These are phyloP conservation scores for Austroboletus festivus DNA, from an alignment of 768 basidiomycete species.

Conservation along the genomic window DNA sequence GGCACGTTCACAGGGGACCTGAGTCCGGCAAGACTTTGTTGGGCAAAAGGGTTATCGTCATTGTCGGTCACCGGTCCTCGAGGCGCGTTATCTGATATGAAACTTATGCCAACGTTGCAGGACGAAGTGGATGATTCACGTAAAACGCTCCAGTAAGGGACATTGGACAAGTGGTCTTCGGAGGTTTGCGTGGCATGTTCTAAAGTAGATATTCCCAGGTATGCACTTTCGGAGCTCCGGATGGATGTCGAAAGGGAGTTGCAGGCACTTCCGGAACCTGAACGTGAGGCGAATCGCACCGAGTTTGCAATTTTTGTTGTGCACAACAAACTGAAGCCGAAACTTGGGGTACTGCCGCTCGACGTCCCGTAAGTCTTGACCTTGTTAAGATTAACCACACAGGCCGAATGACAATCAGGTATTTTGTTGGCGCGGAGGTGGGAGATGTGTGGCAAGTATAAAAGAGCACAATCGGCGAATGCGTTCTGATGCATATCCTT, in stretches of 20 bases:
- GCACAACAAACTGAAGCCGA: conserved; percentile 89
- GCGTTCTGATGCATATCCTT: conserved; percentile 14
- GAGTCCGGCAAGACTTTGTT: conserved; percentile 67
- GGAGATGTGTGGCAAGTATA: conserved; percentile 63
- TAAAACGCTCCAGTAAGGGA: conserved; percentile 80
- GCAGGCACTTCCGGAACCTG: conserved; percentile 59
- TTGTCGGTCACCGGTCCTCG: conserved; percentile 48
- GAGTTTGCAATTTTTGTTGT: conserved; percentile 93
- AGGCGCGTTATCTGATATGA: conserved; percentile 13
- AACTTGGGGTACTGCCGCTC: conserved; percentile 70
- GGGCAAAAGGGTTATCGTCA: conserved; percentile 78
- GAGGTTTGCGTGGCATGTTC: conserved; percentile 1
- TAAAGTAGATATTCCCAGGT: conserved; percentile 46
- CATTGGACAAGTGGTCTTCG: not conserved
- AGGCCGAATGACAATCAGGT: conserved; percentile 38
- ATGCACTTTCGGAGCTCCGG: conserved; percentile 84
- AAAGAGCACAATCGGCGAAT: not conserved
- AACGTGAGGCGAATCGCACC: conserved; percentile 72
- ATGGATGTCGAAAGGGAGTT: conserved; percentile 82
- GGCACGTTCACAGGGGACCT: conserved; percentile 46
- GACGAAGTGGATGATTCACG: conserved; percentile 89
- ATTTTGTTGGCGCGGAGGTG: conserved; percentile 80
- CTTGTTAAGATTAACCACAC: not conserved
- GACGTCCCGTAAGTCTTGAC: conserved; percentile 53
- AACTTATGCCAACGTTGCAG: conserved; percentile 34